Conservation (phyloP, 495 filamentous ascomycete genomes). For the Melanomma pulvis-pyrius region DNA sequence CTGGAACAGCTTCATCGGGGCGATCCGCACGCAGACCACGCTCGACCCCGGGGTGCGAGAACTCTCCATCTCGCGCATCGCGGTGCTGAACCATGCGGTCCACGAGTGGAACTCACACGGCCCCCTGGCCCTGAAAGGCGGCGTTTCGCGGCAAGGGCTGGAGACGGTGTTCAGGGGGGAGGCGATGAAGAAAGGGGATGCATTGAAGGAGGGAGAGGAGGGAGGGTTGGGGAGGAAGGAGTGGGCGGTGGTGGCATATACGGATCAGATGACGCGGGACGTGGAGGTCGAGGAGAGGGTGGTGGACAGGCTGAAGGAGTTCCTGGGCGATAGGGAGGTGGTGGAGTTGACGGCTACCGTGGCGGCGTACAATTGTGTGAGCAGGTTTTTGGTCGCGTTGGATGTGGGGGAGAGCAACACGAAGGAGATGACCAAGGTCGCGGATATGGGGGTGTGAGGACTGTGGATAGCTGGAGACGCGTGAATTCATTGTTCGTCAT, state of each 20-base stretch:
- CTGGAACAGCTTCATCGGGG: constrained; percentile 47
- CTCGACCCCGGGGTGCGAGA: constrained; percentile 37
- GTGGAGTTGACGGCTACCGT: constrained; percentile 67
- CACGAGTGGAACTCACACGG: constrained; percentile 47
- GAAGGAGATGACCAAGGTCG: constrained; percentile 27
- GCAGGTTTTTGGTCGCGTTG: constrained; percentile 79
- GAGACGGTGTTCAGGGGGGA: constrained; percentile 35
- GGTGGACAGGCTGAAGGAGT: constrained; percentile 51
- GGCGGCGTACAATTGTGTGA: constrained; percentile 84
- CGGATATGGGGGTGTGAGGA: constrained; percentile 12
- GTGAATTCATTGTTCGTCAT: no score
- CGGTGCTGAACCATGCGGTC: constrained; percentile 45
- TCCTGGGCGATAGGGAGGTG: constrained; percentile 54
- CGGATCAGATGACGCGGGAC: constrained; percentile 44
- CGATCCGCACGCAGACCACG: constrained; percentile 44
- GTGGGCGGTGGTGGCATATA: constrained; percentile 44
- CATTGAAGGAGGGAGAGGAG: constrained; percentile 34
- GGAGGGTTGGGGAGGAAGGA: constrained; percentile 36
- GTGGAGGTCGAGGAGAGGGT: constrained; percentile 42
- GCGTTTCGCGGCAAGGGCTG: constrained; percentile 21
- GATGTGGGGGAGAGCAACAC: constrained; percentile 70
- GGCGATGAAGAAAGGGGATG: constrained; percentile 54
- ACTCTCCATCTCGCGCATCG: constrained; percentile 46
- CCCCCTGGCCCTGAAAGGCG: constrained; percentile 35
- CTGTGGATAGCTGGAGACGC: no score